phyloP scores from a whole-genome alignment of 2,329 filamentous ascomycete genomes.

The Cladophialophora carrionii region DNA sequence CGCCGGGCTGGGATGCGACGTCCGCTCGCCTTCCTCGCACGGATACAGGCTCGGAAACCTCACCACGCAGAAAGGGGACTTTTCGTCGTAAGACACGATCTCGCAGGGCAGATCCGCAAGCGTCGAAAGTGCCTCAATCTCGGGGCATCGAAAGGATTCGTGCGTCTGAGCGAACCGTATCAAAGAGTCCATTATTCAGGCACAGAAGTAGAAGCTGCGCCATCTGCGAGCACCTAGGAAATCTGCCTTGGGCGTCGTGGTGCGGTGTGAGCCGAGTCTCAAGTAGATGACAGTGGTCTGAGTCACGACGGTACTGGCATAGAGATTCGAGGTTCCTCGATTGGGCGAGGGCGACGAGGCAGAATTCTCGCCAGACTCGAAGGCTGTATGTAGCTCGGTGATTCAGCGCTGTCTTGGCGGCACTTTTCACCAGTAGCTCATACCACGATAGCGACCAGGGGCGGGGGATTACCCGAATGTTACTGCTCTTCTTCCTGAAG shows the following conservation, averaged over 20 bases:
- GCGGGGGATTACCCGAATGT: background rate
- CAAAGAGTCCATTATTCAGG: slow-evolving; percentile 68
- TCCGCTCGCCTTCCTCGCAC: background rate
- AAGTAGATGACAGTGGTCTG: background rate
- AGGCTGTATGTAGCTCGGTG: slow-evolving; percentile 5
- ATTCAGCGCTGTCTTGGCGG: background rate
- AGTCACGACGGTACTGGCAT: background rate
- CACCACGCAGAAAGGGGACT: slow-evolving; percentile 83
- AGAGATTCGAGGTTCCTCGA: background rate
- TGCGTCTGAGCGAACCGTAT: slow-evolving; percentile 88
- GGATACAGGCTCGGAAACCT: slow-evolving; percentile 51
- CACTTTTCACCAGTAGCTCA: background rate
- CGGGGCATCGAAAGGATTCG: slow-evolving; percentile 84
- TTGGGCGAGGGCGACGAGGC: slow-evolving; percentile 1
- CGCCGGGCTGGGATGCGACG: background rate
- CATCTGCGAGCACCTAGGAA: background rate
- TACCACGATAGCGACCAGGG: background rate
- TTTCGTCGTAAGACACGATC: slow-evolving; percentile 72
- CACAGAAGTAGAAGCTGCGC: background rate
- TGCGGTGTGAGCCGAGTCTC: background rate
- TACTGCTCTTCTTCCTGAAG: background rate
- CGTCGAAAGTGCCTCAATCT: slow-evolving; percentile 75
- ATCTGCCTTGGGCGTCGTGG: slow-evolving; percentile 3
- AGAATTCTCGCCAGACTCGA: slow-evolving; percentile 8
- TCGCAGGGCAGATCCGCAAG: slow-evolving; percentile 66